phyloP scores from a whole-genome alignment of 495 filamentous ascomycete genomes.

The Penicillium daleae region DNA sequence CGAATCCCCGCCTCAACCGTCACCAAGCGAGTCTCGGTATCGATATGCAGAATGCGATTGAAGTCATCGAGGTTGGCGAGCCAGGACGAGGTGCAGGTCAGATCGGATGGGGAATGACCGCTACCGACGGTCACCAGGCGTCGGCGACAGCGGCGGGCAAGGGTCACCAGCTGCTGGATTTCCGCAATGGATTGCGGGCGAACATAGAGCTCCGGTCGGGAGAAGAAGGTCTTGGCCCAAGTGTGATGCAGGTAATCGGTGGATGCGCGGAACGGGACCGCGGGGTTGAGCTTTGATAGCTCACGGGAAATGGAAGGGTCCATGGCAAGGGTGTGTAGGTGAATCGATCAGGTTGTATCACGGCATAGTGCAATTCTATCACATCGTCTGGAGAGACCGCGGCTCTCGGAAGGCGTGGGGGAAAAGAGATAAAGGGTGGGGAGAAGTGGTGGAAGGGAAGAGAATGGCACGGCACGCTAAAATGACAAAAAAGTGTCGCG shows the following conservation, averaged over 20 bases:
- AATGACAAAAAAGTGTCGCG: conserved; percentile 28
- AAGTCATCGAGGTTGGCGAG: conserved; percentile 90
- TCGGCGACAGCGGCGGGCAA: conserved; percentile 80
- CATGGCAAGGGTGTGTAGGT: conserved; percentile 33
- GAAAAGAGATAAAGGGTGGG: neutral
- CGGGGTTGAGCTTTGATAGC: conserved; percentile 58
- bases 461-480: conserved; percentile 8
- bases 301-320: conserved; percentile 55
- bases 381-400: conserved; percentile 17
- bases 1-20: conserved; percentile 85
- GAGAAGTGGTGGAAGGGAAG: conserved; percentile 6
- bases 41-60: conserved; percentile 69
- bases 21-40: conserved; percentile 64
- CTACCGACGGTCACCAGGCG: conserved; percentile 81
- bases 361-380: conserved; percentile 18
- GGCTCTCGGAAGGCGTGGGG: conserved; percentile 9
- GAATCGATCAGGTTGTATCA: conserved; percentile 5
- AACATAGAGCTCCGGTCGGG: conserved; percentile 85
- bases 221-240: conserved; percentile 94
- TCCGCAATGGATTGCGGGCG: conserved; percentile 77
- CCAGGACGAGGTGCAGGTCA: conserved; percentile 95
- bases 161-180: conserved; percentile 77
- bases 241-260: conserved; percentile 79
- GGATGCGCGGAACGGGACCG: conserved; percentile 75
- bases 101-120: conserved; percentile 86